A percentile compares a stretch with the other conserved stretches of the same genome.
Evolutionary conservation across 2,329 filamentous ascomycete species (phyloP).

Genomic region (Cercospora sp.): DNA sequence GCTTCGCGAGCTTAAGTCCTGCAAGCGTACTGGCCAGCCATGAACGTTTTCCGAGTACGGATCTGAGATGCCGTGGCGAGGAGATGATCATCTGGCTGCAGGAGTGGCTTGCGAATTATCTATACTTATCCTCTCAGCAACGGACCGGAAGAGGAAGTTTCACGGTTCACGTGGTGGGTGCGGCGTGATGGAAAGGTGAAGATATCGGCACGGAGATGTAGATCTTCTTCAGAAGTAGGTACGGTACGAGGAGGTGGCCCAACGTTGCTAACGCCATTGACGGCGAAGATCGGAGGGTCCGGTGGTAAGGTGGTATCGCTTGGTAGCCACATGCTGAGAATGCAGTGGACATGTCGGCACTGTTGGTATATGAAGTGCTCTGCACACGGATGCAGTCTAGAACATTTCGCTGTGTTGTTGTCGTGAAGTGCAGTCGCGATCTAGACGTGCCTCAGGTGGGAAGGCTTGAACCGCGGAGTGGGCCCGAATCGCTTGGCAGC

Average conservation of each 20-base stretch:
- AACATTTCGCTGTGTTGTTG: neutral
- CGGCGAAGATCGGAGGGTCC: neutral
- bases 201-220: neutral
- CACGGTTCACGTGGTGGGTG: neutral
- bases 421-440: neutral
- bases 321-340: neutral
- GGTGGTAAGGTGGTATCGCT: slow-evolving; percentile 1
- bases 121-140: neutral
- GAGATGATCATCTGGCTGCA: slow-evolving; percentile 5
- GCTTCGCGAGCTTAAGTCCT: neutral
- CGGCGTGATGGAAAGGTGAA: neutral
- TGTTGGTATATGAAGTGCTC: neutral
- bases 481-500: slow-evolving; percentile 2
- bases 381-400: neutral
- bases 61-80: neutral
- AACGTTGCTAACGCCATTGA: slow-evolving; percentile 9
- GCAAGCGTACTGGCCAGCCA: neutral
- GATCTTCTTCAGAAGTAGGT: slow-evolving; percentile 7
- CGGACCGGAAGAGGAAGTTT: slow-evolving; percentile 11
- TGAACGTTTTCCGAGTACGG: neutral
- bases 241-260: neutral
- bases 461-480: neutral
- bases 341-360: neutral
- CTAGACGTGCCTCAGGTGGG: neutral
- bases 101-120: neutral